Evolutionary conservation across 2,329 filamentous ascomycete genomes (phyloP), one percentile per base, ranked within the genome.

Genomic region (Magnaporthales sp.): DNA sequence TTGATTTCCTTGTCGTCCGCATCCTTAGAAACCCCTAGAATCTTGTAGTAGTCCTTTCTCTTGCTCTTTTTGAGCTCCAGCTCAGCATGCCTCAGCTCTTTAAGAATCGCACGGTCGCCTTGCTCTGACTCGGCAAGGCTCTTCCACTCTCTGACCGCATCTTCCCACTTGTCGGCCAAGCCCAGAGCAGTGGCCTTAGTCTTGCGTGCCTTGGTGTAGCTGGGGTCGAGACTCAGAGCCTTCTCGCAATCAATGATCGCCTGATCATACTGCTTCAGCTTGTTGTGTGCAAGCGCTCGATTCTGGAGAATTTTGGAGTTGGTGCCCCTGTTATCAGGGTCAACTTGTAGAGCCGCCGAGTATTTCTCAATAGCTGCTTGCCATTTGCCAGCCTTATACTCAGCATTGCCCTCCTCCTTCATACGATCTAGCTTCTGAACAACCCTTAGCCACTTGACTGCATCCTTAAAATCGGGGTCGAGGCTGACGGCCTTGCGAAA

Each of bases 1-100:
- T 98, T 99, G 82, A 99, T 95, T 66, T 95, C 88, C 67, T 83
- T 83, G 26, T 96, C 92, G 56, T 86, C 86, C 51, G 93, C 93
- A 69, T 93, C 90, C 83, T 97, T 98, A 67, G 90, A 83, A 9
- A 99, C 81, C 6, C 89, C 91, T 66, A 99, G 87, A 71, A 98
- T 97, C 86, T 97, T 97, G 83, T 99, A 99, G 81, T 97, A 98
- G 75, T 99, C 95, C 80, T 99, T 99, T 69, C 95, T 86, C 80
- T 94, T 91, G 77, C 91, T 91, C 89, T 98, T 98, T 88, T 99
- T 99, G 70, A 98, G 82, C 80, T 99, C 95, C 29, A 97, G 82
- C 80, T 99, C 94, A 1, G 94, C 95, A 73, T 89, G 91, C 67
- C 91, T 89, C 61, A 98, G 87, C 73, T 99, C 95, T 77, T 91